Base-by-base conservation (phyloP, 148 eudicot genomes). In the Pharnaceum exiguum region DNA sequence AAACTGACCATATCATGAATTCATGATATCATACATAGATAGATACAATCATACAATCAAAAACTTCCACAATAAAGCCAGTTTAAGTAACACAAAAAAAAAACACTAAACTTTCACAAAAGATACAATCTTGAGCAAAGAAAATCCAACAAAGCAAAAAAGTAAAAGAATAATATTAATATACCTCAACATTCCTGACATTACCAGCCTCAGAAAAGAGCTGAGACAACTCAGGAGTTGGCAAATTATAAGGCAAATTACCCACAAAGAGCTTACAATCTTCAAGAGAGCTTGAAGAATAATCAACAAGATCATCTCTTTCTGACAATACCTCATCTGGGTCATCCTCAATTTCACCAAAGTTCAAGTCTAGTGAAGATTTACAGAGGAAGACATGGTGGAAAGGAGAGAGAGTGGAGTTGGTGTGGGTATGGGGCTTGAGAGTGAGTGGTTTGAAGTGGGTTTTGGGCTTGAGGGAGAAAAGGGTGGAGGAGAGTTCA, bases 191-290 rank as follows among this genome's bases (percentile, higher is more conserved):
- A 57, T 75, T 75, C 51, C 37, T 66, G 43, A 91, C 82, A 25
- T 58, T 62, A 56, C 97, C 97, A 27, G 93, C 85, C 62, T 82
- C 80, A 2, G 60, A 68, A 42, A 91, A 87, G 7, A 84, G 27
- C 51, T 91, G 84, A 31, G 82, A 44, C 71, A 91, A 68, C 46
- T 90, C 72, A 13, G 76, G 44, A 26, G 87, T 55, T 21, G 87
- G 79, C 74, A 80, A 75, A 0, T 95, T 51, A 54, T 68, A 91
- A 0, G 96, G 85, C 79, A 91, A 81, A 50, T 82, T 87, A 3
- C 97, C 97, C 43, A 91, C 87, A 67, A 78, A 87, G 1, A 91
- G 39, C 38, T 83, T 82, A 21, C 86, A 61, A 46, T 64, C 87
- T 48, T 83, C 86, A 50, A 51, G 68, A 22, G 76, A 45, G n/a